phyloP scores from a whole-genome alignment of 2,329 filamentous ascomycete genomes.

The Stachybotrys chlorohalonatus region DNA sequence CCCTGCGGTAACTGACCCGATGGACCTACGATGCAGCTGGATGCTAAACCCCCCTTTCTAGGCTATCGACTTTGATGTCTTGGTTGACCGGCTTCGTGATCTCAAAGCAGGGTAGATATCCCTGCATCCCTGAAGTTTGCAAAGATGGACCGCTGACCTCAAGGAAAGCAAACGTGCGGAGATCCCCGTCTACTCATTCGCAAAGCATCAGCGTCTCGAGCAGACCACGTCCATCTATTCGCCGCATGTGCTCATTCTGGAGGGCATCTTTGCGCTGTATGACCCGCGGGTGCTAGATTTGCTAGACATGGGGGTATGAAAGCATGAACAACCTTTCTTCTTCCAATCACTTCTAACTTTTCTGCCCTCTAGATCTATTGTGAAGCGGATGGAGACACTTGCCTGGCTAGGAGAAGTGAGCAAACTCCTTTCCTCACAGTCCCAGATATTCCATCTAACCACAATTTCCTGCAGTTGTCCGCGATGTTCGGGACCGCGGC shows the following conservation, averaged over 20 bases:
- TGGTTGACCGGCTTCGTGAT: constrained; percentile 71
- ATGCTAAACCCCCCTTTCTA: constrained; percentile 14
- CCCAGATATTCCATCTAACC: constrained; percentile 1
- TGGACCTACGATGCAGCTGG: not conserved
- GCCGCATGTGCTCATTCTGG: constrained; percentile 87
- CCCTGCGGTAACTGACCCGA: constrained; percentile 47
- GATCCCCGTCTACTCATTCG: constrained; percentile 91
- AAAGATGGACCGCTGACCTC: not conserved
- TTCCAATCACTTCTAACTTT: constrained; percentile 3
- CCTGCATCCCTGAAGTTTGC: not conserved
- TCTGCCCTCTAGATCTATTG: constrained; percentile 64
- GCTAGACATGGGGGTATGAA: constrained; percentile 73
- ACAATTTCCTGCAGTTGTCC: constrained; percentile 47
- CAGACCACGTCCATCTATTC: constrained; percentile 88
- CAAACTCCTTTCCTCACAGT: constrained; percentile 2
- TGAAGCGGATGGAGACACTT: constrained; percentile 91
- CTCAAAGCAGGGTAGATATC: constrained; percentile 77
- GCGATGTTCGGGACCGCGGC: constrained; percentile 82
- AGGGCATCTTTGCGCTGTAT: constrained; percentile 92
- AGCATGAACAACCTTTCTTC: not conserved
- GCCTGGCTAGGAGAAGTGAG: constrained; percentile 78
- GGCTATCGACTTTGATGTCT: constrained; percentile 86
- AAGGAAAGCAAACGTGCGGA: constrained; percentile 66
- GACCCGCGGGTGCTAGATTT: constrained; percentile 78
- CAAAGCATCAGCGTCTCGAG: constrained; percentile 72